Percentiles rank a stretch among this genome's conserved stretches.
phyloP scores from a whole-genome alignment of 1,284 basidiomycete species.

The Acaromyces ingoldii region DNA sequence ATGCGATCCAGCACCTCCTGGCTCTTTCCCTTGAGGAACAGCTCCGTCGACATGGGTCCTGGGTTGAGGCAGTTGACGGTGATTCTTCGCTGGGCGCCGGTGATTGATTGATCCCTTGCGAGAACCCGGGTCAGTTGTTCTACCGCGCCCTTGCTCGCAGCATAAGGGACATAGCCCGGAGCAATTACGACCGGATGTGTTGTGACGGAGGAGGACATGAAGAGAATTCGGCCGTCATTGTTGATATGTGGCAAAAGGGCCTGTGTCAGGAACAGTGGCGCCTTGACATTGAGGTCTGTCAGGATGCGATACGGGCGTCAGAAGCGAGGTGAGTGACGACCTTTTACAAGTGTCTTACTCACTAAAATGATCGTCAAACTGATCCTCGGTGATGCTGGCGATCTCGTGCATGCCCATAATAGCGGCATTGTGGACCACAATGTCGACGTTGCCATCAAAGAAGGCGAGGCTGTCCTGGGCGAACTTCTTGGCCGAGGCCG shows the following conservation, averaged over 20 bases:
- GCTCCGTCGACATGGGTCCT: constrained; percentile 58
- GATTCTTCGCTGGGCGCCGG: constrained; percentile 55
- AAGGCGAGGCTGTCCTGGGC: constrained; percentile 58
- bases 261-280: constrained; percentile 60
- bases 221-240: constrained; percentile 59
- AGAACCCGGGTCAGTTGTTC: constrained; percentile 62
- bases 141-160: constrained; percentile 60
- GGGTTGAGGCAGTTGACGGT: constrained; percentile 62
- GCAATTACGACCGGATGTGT: constrained; percentile 7
- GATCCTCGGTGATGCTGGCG: not conserved
- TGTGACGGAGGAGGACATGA: constrained; percentile 59
- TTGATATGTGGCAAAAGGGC: constrained; percentile 17
- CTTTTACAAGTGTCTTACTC: not conserved
- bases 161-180: constrained; percentile 58
- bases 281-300: constrained; percentile 60
- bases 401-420: not conserved
- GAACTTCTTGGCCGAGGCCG: constrained; percentile 48
- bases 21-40: constrained; percentile 59
- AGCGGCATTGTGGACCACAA: constrained; percentile 8
- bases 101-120: constrained; percentile 56
- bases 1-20: constrained; percentile 56
- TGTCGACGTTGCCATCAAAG: constrained; percentile 31
- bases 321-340: not conserved
- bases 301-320: constrained; percentile 56
- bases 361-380: not conserved